Base-by-base conservation (phyloP, 495 filamentous ascomycete genomes). In the Friedmanniomyces simplex region DNA sequence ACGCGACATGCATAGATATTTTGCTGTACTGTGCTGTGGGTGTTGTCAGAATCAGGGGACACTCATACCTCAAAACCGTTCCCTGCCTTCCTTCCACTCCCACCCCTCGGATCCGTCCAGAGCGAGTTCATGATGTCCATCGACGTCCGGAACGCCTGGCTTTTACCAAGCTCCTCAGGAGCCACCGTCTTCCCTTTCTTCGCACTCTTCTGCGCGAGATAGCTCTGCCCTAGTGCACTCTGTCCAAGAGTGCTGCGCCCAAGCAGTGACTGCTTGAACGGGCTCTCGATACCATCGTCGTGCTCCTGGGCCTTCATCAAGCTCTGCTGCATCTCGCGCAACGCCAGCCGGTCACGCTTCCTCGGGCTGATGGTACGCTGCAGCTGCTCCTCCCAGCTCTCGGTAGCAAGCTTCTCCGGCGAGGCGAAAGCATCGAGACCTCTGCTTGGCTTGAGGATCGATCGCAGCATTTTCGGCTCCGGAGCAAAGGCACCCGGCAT, bases 71-170 rank as follows among this genome's bases (percentile, higher is more conserved):
- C 77, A 68, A 86, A 79, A 71, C 81, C 81, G 69, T 79, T 80
- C 67, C 75, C 76, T 61, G 74, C 77, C 70, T 64, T 67, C 50
- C 67, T 68, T 54, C 73, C 68, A 64, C 74, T 73, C 57, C 72
- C 75, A 55, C 69, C 67, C 63, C 68, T 70, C 65, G 83, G 79
- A 62, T 82, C 76, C 50, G 79, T 81, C 68, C 91, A 95, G 48
- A 96, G 67, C 46, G 88, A 94, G 64, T 94, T 86, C 89, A 95
- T 94, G 69, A 96, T 66, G 72, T 95, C 89, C 67, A 95, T 91
- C 63, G 82, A 87, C 21, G 82, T 91, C 5, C 80, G 73, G 66
- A 95, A 89, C 0, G 78, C 79, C 50, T 78, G 77, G 21, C 61
- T 63, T 43, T 52, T 32, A 11, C 52, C 53, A 1, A 55, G 26